Evolutionary conservation across 192 early-diverging fungal genomes (phyloP).

Genomic region (Coemansia sp.): DNA sequence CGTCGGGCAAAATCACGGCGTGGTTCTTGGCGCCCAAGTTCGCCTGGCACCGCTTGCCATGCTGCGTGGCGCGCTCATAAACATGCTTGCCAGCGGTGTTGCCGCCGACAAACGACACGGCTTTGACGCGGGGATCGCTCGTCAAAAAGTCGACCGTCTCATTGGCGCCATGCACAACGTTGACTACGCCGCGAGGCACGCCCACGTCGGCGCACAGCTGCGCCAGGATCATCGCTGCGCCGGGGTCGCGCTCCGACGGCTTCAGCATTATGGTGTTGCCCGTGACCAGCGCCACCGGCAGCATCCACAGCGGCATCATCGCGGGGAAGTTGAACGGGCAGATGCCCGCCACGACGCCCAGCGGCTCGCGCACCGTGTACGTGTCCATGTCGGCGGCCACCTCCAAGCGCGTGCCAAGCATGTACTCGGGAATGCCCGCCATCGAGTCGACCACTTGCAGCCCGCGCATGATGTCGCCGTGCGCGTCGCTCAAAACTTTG

Average conservation of each 20-base stretch:
- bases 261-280: constrained; percentile 93
- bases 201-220: constrained; percentile 86
- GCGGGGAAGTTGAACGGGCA: constrained; percentile 98
- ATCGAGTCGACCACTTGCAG: constrained; percentile 89
- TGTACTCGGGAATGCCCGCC: constrained; percentile 70
- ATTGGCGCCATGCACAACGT: constrained; percentile 86
- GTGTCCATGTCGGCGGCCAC: constrained; percentile 96
- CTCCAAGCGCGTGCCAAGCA: constrained; percentile 80
- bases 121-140: constrained; percentile 78
- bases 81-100: constrained; percentile 90
- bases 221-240: constrained; percentile 86
- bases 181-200: constrained; percentile 87
- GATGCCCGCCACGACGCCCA: constrained; percentile 92
- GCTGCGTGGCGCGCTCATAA: constrained; percentile 76
- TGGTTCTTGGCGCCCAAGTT: constrained; percentile 99
- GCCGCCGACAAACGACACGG: constrained; percentile 93
- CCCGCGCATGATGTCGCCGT: constrained; percentile 88
- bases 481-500: constrained; percentile 89
- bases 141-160: constrained; percentile 92
- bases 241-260: constrained; percentile 93
- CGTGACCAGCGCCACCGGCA: constrained; percentile 89
- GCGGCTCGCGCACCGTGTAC: constrained; percentile 87
- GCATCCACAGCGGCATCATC: constrained; percentile 95
- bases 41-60: constrained; percentile 96
- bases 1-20: constrained; percentile 90